These are phyloP conservation scores for Hyaloperonospora arabidopsidis DNA, from an alignment of 352 stramenopile genomes.

Conservation along the genomic window DNA sequence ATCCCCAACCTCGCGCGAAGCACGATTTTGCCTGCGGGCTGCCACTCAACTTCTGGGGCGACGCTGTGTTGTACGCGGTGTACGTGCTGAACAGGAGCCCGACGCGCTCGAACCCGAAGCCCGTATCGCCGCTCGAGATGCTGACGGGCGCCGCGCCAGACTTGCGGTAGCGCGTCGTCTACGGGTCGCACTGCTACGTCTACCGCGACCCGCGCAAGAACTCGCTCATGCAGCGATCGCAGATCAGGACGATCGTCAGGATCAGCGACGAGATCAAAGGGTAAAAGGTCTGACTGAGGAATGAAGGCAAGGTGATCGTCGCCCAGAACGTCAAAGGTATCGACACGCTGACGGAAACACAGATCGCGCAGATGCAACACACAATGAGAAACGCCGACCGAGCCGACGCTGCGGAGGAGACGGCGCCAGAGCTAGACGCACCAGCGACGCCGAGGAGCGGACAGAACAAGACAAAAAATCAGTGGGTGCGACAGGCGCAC, in stretches of 20 bases:
- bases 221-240: background rate
- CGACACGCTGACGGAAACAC: no score
- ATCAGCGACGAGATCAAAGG: no score
- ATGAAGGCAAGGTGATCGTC: no score
- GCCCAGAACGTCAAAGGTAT: no score
- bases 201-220: conserved; percentile 3
- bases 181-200: conserved; percentile 5
- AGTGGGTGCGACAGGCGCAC: background rate
- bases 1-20: conserved; percentile 25
- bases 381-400: no score
- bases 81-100: conserved; percentile 25
- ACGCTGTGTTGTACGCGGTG: conserved; percentile 18
- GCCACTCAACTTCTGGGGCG: conserved; percentile 21
- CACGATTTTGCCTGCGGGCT: conserved; percentile 27
- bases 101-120: conserved; percentile 10
- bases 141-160: background rate
- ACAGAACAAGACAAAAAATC: background rate
- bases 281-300: no score
- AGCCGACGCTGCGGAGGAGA: background rate
- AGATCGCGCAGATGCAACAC: no score
- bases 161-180: conserved; percentile 12
- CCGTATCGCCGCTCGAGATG: conserved; percentile 4
- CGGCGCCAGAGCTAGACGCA: background rate
- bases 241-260: no score
- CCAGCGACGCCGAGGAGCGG: background rate